Base-by-base conservation (phyloP, 176 grass and related monocot genomes). In the Puccinellia tenuiflora region DNA sequence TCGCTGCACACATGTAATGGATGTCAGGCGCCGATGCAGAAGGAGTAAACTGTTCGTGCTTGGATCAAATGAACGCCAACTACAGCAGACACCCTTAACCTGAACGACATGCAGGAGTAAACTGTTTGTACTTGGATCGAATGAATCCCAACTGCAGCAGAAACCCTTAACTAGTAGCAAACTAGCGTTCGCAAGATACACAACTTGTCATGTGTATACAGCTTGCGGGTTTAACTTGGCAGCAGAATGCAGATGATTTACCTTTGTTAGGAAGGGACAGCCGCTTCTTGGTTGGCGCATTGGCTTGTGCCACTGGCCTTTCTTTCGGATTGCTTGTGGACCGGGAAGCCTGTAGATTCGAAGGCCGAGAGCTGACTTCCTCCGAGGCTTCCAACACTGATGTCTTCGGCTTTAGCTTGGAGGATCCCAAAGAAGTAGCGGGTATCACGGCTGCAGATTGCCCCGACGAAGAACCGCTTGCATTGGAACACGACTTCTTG, bases 311-410 rank as follows among this genome's bases (percentile, higher is more conserved):
- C 20, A 30, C 50, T 20, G 81, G 80, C 43, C 93, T 92, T 89
- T 94, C 96, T 54, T 93, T 96, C 20, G 96, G 91, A 75, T 96
- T 96, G 74, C 93, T 99, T 13, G 84, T 78, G 25, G 96, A 96
- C 24, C 89, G 74, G 55, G 87, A 48, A 79, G 87, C 85, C 65
- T 48, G 15, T 48, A 73, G 35, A 75, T 79, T 81, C 45, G 78
- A 69, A 67, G 85, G 89, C 28, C 59, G 35, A 35, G 91, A 93
- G 69, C 80, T 90, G 52, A 85, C 83, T 79, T 95, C 95, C 77
- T 90, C 89, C 64, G 81, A 82, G 51, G 81, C 69, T 71, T 89
- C 87, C 5, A n/a, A n/a, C n/a, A 77, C 81, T 34, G 77, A 73
- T 81, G 83, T 5, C 51, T 94, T 99, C 9, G 15, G 33, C 42